Evolutionary conservation across 371 early-diverging fungal genomes (phyloP).

Genomic region (Mortierella sp.): DNA sequence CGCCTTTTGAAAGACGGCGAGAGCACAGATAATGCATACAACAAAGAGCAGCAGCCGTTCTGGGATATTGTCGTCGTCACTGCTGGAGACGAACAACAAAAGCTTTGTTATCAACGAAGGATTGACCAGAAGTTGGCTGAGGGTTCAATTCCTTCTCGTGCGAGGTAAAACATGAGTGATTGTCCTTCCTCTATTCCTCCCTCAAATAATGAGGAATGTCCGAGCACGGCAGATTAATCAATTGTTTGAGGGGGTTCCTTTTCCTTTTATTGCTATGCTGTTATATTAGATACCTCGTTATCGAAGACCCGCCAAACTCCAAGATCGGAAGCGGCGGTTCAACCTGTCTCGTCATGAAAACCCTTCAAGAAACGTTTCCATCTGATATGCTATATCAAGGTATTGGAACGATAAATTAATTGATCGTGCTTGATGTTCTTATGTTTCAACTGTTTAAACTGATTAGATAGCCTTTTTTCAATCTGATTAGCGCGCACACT

Average conservation of each 20-base stretch:
- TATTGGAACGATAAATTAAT: neutral
- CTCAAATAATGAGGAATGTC: neutral
- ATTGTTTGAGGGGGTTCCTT: neutral
- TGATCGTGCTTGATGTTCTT: neutral
- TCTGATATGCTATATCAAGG: slow-evolving; percentile 20
- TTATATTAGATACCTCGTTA: slow-evolving; percentile 35
- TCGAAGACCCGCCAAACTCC: slow-evolving; percentile 54
- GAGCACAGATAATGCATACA: neutral
- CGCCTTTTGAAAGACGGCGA: slow-evolving; percentile 9
- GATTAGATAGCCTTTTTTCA: neutral
- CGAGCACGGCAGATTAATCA: neutral
- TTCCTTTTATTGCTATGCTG: neutral
- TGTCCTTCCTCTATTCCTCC: too few species aligned
- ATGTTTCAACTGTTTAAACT: neutral
- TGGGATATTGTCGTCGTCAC: slow-evolving; percentile 60
- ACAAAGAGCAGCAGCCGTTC: slow-evolving; percentile 18
- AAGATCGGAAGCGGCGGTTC: slow-evolving; percentile 61
- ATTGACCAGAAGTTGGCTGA: slow-evolving; percentile 20
- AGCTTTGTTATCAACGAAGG: slow-evolving; percentile 31
- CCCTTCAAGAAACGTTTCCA: slow-evolving; percentile 34
- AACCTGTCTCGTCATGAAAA: slow-evolving; percentile 51
- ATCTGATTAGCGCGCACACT: slow-evolving; percentile 31
- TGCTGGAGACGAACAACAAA: slow-evolving; percentile 52
- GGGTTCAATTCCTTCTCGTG: slow-evolving; percentile 31
- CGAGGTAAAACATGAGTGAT: slow-evolving; percentile 13